Conservation (phyloP, 2,329 filamentous ascomycete genomes). For the Dichotomopilus funicola region DNA sequence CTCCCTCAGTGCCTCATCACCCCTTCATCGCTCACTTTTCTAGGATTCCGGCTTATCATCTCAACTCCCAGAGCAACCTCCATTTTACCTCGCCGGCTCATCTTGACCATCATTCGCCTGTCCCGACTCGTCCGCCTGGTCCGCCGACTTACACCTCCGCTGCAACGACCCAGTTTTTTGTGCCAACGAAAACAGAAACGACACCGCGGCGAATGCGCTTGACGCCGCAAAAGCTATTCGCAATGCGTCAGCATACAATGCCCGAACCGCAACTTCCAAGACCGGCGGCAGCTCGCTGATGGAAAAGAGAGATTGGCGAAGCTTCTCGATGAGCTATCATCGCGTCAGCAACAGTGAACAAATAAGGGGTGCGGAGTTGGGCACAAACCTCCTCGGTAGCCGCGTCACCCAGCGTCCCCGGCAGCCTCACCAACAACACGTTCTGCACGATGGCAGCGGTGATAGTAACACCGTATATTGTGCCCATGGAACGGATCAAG, state of each 20-base stretch:
- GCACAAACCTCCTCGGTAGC: slow-evolving; percentile 19
- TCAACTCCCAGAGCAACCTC: background rate
- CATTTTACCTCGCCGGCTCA: background rate
- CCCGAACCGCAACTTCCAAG: slow-evolving; percentile 46
- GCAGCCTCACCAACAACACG: slow-evolving; percentile 46
- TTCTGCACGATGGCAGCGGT: slow-evolving; percentile 59
- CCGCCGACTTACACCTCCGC: slow-evolving; percentile 5
- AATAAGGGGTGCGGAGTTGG: background rate
- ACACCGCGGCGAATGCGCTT: slow-evolving; percentile 45
- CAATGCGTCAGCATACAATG: slow-evolving; percentile 57
- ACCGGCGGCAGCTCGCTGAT: slow-evolving; percentile 47
- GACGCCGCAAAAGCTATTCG: slow-evolving; percentile 49
- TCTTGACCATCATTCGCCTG: background rate
- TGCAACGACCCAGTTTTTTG: slow-evolving; percentile 18
- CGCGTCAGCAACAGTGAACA: background rate
- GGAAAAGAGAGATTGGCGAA: slow-evolving; percentile 53
- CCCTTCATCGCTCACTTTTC: background rate
- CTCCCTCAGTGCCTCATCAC: background rate
- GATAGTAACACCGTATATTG: slow-evolving; percentile 58
- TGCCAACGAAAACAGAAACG: slow-evolving; percentile 32
- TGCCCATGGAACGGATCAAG: slow-evolving; percentile 56
- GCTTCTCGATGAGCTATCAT: slow-evolving; percentile 51
- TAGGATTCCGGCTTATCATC: background rate
- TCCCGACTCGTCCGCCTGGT: background rate
- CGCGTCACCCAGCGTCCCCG: slow-evolving; percentile 41